Evolutionary conservation across 2,329 filamentous ascomycete species (phyloP), one percentile per base, ranked within the genome.

Genomic region (Chalaropsis ovoidea): DNA sequence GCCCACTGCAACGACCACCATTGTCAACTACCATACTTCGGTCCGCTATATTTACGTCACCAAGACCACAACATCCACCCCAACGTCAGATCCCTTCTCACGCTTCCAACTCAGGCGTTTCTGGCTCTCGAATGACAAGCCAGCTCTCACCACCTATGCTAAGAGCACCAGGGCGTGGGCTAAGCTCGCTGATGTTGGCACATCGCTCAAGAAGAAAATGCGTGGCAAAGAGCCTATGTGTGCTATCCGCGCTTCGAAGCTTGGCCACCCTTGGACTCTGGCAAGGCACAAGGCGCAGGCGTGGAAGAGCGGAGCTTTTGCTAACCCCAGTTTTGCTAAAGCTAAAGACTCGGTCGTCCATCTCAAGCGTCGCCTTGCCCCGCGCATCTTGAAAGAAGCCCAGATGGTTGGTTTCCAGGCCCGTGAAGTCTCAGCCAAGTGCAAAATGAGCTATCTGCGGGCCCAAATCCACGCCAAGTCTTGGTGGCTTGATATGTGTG

Each of bases 71-170:
- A 65, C 64, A 19, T 19, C 64, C 27, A 27, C 58, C 7, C 35
- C 58, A 1, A 42, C 56, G 13, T 22, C 64, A 22, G 45, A 56
- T 17, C 41, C 43, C 42, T 47, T 49, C 49, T 41, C 61, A 13
- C 42, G 15, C 15, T 47, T 62, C 24, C 42, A 47, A 22, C 42
- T 43, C 19, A 13, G 27, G 42, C 61, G 61, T 41, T 43, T 64
- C n/a, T 70, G 72, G 66, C 17, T 31, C 17, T 8, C 61, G n/a
- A 62, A 43, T 19, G 61, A 62, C 45, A 49, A 47, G 24, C 52
- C 52, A 13, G 24, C 52, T 58, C 11, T 35, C 24, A 58, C 31
- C 22, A 56, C 24, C 52, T 19, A 58, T 17, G 13, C 5, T 3
- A 58, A 58, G 52, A 58, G 52, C 8, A 39, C 13, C 27, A 35